Evolutionary conservation across 495 filamentous ascomycete genomes (phyloP), one percentile per base, ranked within the genome.

Genomic region (Neurospora sp.): DNA sequence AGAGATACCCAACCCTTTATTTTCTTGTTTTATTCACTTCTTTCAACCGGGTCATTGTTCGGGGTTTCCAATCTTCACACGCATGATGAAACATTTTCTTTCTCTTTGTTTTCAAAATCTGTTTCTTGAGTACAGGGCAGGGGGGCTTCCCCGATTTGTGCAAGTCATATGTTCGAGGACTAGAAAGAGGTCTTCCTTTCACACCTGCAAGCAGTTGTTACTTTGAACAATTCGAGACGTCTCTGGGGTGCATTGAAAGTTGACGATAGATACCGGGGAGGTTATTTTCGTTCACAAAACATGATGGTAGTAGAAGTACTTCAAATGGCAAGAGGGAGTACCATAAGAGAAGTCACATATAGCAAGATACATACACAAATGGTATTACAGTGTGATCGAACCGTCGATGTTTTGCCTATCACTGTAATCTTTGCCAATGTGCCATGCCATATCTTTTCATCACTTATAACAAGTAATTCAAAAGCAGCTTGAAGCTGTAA

Each of bases 1-100:
- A 80, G 54, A 79, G 79, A 81, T 81, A 81, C 79, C 79, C 78
- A 72, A 73, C 77, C 76, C 62, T 72, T 77, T 78, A 69, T 72
- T 41, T 70, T 66, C 42, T 76, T 71, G 54, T 23, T 54, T 71
- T 71, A n/a, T 71, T 71, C 40, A 23, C 31, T 74, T 38, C 39
- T 40, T 69, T 23, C 42, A 27, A 62, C 27, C 54, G 54, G 27
- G 27, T 35, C 54, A 66, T 66, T 66, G 27, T 66, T 66, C 31
- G 54, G 54, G 27, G 6, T 66, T 66, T 66, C 31, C 23, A 16
- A 66, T 66, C 54, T 66, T 73, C 72, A 46, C 37, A 42, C 31
- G 46, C 48, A 69, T 72, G 48, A 27, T 70, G 69, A 44, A 31
- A 59, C 39, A 46, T 71, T 44, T 54, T 31, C 20, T 54, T 9